phyloP scores from a whole-genome alignment of 495 filamentous ascomycete genomes.

The Lasiosphaeria miniovina region DNA sequence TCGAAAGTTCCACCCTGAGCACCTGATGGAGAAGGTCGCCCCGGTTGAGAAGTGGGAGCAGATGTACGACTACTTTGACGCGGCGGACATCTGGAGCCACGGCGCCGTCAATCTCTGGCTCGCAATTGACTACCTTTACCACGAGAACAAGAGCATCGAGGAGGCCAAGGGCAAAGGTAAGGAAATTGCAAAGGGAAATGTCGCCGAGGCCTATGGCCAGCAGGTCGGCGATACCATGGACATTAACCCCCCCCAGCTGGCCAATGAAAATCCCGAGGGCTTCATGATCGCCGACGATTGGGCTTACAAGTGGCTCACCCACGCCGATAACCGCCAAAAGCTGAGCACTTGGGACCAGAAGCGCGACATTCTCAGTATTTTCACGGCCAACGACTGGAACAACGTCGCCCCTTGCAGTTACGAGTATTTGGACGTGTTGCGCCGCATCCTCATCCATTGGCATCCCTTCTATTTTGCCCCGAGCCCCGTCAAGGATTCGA shows the following conservation, averaged over 20 bases:
- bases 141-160: constrained; percentile 26
- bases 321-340: constrained; percentile 13
- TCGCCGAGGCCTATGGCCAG: too few relatives aligned
- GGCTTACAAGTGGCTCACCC: constrained; percentile 21
- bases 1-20: constrained; percentile 29
- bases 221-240: too few relatives aligned
- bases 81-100: constrained; percentile 44
- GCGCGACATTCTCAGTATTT: constrained; percentile 24
- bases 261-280: neutral
- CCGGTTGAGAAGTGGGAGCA: constrained; percentile 25
- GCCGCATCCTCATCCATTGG: constrained; percentile 9
- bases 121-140: constrained; percentile 30
- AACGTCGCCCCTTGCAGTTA: neutral
- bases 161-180: too few relatives aligned
- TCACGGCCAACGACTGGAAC: constrained; percentile 12
- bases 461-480: neutral
- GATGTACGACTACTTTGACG: constrained; percentile 53
- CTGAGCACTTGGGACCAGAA: constrained; percentile 23
- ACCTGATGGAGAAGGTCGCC: constrained; percentile 32
- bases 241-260: neutral
- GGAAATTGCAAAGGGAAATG: too few relatives aligned
- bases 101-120: constrained; percentile 45
- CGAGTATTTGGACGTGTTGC: constrained; percentile 4
- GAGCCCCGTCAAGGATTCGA: neutral
- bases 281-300: constrained; percentile 17